Evolutionary conservation across 208 protist species (phyloP).

Genomic region (Vickermania ingenoplastis): DNA sequence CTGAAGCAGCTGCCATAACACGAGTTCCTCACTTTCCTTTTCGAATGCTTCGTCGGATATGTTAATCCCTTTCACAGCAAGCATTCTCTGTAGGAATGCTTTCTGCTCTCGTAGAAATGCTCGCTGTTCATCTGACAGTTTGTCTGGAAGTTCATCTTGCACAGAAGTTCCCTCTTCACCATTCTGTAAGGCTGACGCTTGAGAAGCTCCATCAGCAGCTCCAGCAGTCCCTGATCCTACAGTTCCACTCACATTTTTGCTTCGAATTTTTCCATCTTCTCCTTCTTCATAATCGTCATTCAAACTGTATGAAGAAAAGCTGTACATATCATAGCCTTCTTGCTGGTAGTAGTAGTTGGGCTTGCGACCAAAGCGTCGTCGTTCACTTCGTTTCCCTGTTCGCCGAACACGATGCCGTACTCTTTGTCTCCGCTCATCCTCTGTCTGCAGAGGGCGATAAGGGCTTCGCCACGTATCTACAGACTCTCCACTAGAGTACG

Average conservation of each 20-base stretch:
- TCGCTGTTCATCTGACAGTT: conserved; percentile 21
- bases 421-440: background rate
- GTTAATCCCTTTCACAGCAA: conserved; percentile 33
- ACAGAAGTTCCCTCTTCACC: background rate
- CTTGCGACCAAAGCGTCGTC: conserved; percentile 6
- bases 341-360: conserved; percentile 13
- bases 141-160: background rate
- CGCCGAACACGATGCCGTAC: conserved; percentile 7
- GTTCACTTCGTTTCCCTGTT: conserved; percentile 6
- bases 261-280: background rate
- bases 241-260: background rate
- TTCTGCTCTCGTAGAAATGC: conserved; percentile 23
- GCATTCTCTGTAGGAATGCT: conserved; percentile 22
- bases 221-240: background rate
- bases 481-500: conserved; percentile 15
- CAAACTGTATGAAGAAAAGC: conserved; percentile 4
- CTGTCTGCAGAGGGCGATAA: conserved; percentile 1
- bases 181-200: background rate
- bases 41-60: conserved; percentile 26
- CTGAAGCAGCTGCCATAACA: conserved; percentile 47
- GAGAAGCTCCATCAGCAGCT: background rate
- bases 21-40: conserved; percentile 19
- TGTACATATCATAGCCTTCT: conserved; percentile 8
- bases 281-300: conserved; percentile 3
- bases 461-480: background rate